Evolutionary conservation across 768 basidiomycete species (phyloP).

Genomic region (Lactifluus volemus): DNA sequence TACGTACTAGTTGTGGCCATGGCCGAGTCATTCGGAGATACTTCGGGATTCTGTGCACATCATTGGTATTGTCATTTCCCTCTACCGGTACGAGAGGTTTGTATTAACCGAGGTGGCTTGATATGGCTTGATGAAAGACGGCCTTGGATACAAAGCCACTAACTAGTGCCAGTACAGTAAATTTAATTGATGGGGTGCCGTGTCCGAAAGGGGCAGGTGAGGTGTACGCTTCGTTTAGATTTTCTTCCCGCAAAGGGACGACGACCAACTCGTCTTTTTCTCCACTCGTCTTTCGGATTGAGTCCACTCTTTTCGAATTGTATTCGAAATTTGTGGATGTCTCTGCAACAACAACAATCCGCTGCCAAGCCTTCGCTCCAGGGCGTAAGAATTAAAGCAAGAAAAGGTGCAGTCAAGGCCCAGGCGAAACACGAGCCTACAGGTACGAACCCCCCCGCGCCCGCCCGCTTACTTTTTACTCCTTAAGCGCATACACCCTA

Average conservation of each 20-base stretch:
- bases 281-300: slow-evolving; percentile 3
- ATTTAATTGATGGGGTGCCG: background rate
- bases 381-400: slow-evolving; percentile 89
- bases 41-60: slow-evolving; percentile 20
- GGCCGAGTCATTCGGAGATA: slow-evolving; percentile 40
- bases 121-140: too few relatives aligned
- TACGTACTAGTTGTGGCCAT: slow-evolving; percentile 33
- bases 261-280: background rate
- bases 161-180: too few relatives aligned
- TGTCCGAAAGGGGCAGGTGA: background rate
- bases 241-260: background rate
- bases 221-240: background rate
- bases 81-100: too few relatives aligned
- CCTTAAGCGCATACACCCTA: slow-evolving; percentile 7
- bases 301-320: slow-evolving; percentile 18
- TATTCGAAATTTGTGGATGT: slow-evolving; percentile 67
- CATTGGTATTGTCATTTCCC: background rate
- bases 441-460: slow-evolving; percentile 29
- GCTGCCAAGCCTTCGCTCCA: slow-evolving; percentile 83
- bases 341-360: slow-evolving; percentile 83
- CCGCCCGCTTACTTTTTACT: background rate
- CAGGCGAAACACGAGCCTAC: slow-evolving; percentile 90
- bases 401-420: slow-evolving; percentile 88
- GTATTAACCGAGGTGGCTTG: too few relatives aligned
- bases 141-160: too few relatives aligned